A percentile compares a stretch with the other conserved stretches of the same genome.
Conservation (phyloP, 495 filamentous ascomycete genomes). For the Penicillium daleae region DNA sequence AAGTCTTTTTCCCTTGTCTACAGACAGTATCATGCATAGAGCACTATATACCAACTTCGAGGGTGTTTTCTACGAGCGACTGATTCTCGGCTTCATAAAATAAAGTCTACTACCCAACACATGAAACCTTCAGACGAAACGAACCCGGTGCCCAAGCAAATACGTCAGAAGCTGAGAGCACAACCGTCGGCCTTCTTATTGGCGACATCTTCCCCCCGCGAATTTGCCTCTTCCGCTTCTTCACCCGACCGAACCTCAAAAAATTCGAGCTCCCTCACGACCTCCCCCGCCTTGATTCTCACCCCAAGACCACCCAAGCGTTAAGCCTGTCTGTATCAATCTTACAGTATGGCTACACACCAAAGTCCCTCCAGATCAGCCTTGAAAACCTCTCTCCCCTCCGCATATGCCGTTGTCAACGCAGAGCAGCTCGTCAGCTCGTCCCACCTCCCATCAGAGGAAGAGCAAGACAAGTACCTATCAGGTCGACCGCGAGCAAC, state of each 20-base stretch:
- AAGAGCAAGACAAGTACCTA: constrained; percentile 35
- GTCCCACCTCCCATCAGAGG: constrained; percentile 35
- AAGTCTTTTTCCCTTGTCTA: not conserved
- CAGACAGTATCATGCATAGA: not conserved
- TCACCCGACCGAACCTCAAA: constrained; percentile 7
- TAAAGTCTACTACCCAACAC: not conserved
- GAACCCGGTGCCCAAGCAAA: constrained; percentile 11
- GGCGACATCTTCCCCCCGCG: constrained; percentile 20
- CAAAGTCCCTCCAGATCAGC: constrained; percentile 49
- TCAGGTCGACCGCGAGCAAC: constrained; percentile 45
- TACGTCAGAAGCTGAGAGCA: constrained; percentile 20
- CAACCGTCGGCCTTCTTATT: constrained; percentile 22
- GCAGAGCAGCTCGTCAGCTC: constrained; percentile 26
- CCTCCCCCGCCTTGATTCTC: not conserved
- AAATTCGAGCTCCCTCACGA: constrained; percentile 1
- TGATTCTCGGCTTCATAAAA: not conserved
- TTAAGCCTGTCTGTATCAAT: not conserved
- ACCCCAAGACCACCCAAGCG: not conserved
- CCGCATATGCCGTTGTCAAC: constrained; percentile 42
- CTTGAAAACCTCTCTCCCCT: constrained; percentile 57
- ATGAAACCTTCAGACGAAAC: not conserved
- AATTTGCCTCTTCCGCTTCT: constrained; percentile 22
- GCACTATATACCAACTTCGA: not conserved
- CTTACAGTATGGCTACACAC: constrained; percentile 21
- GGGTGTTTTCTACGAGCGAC: not conserved